Conservation (phyloP, 148 eudicot genomes). For the Pharnaceum exiguum region DNA sequence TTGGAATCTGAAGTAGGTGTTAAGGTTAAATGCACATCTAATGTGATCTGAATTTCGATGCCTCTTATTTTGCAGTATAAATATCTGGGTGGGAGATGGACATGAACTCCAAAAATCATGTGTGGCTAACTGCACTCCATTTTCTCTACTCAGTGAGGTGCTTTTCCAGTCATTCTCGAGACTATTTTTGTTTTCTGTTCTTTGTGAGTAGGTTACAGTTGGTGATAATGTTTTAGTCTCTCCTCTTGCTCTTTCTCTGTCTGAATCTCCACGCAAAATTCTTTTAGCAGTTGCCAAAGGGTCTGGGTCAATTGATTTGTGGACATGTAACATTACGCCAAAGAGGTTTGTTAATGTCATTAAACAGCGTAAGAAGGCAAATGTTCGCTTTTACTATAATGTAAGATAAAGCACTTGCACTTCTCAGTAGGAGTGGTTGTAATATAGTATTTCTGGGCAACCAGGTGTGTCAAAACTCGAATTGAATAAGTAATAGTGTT, state of each 20-base stretch:
- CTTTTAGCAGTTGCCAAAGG: conserved; percentile 81
- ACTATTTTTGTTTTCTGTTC: conserved; percentile 2
- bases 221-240: conserved; percentile 48
- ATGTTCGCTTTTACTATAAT: conserved; percentile 7
- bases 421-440: too few species aligned
- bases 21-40: neutral
- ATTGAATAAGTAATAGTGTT: too few species aligned
- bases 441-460: too few species aligned
- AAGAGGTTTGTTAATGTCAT: conserved; percentile 24
- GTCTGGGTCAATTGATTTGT: conserved; percentile 81
- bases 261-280: conserved; percentile 42
- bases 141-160: conserved; percentile 74
- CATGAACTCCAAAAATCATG: conserved; percentile 37
- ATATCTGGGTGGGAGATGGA: conserved; percentile 57
- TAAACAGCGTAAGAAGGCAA: conserved; percentile 3
- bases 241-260: conserved; percentile 45
- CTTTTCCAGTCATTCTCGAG: conserved; percentile 1
- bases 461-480: too few species aligned
- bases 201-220: conserved; percentile 39
- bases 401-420: too few species aligned
- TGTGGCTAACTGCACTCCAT: conserved; percentile 51
- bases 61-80: conserved; percentile 56
- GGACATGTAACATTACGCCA: conserved; percentile 38
- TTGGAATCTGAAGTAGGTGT: too few species aligned
- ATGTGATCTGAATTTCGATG: conserved; percentile 7